Evolutionary conservation across 805 yeast species (phyloP), one percentile per base, ranked within the genome.

Genomic region (Lipomyces oligophaga): DNA sequence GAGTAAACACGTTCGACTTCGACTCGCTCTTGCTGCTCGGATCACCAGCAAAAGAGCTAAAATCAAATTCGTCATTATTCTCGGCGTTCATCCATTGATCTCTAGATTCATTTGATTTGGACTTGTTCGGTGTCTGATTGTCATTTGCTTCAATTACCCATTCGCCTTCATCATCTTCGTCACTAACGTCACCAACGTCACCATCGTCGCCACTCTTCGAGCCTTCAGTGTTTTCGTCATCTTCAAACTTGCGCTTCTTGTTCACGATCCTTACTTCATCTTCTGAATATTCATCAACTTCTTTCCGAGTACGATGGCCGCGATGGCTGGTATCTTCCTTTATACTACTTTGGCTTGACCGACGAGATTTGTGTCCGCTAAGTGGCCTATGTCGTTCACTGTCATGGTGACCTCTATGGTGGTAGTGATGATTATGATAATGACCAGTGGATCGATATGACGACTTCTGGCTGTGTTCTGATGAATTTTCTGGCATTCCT

Each of bases 11-110:
- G 3, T 25, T 28, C 8, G 35, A 28, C 19, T 34, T 33, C 10
- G 38, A 18, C 21, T 33, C 26, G 2, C 8, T 27, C 18, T 26
- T n/a, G 5, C 5, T 16, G 16, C 19, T 7, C 28, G 24, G 44
- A 13, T 43, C 28, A 2, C 41, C 52, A 3, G 47, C 51, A 16
- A 49, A 36, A 2, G 51, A 41, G 2, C 39, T 38, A 33, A 49
- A 49, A 85, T 49, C 54, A 28, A 44, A 45, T 5, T 21, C 45
- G 25, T 36, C n/a, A 11, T 16, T 21, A 7, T 15, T 20, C 4
- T 21, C 30, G 28, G n/a, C 25, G 26, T n/a, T 21, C 5, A 26
- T 13, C 24, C 30, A 26, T 8, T 13, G 13, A 13, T 13, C 30
- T 26, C 30, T 31, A 6, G 39, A 10, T 11, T 26, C 18, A 42